phyloP scores from a whole-genome alignment of 495 filamentous ascomycete genomes.

The Xylaria longipes region DNA sequence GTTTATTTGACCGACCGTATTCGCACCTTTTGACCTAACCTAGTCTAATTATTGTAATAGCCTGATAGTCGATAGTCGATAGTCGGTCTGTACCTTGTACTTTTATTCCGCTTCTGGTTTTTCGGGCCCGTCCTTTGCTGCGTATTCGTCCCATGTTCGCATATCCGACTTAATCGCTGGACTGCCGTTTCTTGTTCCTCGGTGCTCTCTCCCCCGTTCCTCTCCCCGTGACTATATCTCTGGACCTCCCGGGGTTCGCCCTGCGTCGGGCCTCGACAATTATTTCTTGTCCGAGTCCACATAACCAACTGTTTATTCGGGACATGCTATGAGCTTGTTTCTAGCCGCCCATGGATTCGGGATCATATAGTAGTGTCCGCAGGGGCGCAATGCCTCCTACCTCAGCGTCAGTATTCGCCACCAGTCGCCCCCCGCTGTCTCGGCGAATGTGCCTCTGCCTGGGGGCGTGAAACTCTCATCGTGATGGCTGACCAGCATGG shows the following conservation, averaged over 20 bases:
- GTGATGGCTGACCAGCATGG: constrained; percentile 27
- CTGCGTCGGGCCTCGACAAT: too few species aligned
- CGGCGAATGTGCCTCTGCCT: not conserved
- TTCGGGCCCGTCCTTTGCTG: not conserved
- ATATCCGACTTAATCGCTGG: constrained; percentile 1
- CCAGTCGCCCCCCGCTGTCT: not conserved
- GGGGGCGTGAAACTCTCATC: not conserved
- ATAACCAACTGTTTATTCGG: not conserved
- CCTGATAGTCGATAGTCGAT: not conserved
- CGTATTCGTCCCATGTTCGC: constrained; percentile 1
- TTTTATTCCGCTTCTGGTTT: constrained; percentile 1
- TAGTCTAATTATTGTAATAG: constrained; percentile 8
- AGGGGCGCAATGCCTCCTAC: constrained; percentile 37
- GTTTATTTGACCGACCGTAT: not conserved
- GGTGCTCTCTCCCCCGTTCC: not conserved
- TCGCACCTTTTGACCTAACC: constrained; percentile 3
- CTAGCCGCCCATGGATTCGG: constrained; percentile 38
- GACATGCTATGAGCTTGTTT: constrained; percentile 12
- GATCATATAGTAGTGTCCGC: constrained; percentile 39
- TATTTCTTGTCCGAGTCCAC: not conserved
- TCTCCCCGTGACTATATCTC: not conserved
- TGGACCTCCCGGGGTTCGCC: not conserved
- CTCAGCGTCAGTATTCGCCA: constrained; percentile 31
- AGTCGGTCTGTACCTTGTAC: not conserved
- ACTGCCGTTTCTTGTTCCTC: not conserved